Percentiles rank a stretch among this genome's conserved stretches.
These are phyloP conservation scores for Filosporella fistucella DNA, from an alignment of 495 filamentous ascomycete species.

Conservation along the genomic window DNA sequence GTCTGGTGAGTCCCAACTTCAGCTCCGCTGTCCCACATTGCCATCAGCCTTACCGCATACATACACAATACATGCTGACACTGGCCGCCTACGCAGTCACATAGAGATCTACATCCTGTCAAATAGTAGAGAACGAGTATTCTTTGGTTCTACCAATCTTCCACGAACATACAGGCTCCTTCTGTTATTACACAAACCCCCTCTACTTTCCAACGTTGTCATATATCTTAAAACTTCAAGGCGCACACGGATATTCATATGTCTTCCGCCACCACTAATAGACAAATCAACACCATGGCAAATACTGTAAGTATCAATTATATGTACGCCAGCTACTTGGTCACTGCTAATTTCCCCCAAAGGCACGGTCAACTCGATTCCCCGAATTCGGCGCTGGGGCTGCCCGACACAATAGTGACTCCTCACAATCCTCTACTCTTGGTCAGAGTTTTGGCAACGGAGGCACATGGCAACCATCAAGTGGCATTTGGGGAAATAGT, in stretches of 20 bases:
- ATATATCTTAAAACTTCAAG: no score
- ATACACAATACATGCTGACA: conserved; percentile 19
- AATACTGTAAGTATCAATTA: conserved; percentile 15
- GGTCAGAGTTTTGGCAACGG: conserved; percentile 40
- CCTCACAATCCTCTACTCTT: conserved; percentile 32
- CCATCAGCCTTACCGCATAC: conserved; percentile 24
- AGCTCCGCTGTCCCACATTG: conserved; percentile 7
- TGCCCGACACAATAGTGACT: conserved; percentile 29
- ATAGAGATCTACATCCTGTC: conserved; percentile 23
- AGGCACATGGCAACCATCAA: conserved; percentile 45
- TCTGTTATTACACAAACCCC: conserved; percentile 5
- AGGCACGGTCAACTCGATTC: conserved; percentile 34
- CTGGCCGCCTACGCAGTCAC: conserved; percentile 13
- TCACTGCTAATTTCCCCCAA: conserved; percentile 13
- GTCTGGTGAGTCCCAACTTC: conserved; percentile 21
- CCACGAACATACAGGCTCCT: conserved; percentile 6
- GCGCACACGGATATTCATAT: conserved; percentile 11
- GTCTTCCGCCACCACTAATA: conserved; percentile 23
- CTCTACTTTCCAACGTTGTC: conserved; percentile 2
- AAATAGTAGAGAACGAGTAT: conserved; percentile 15
- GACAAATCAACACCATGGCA: conserved; percentile 16
- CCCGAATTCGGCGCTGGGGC: conserved; percentile 25
- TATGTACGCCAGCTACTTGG: not conserved
- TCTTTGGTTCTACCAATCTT: conserved; percentile 9
- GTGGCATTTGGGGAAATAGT: conserved; percentile 57